A percentile compares a stretch with the other conserved stretches of the same genome.
phyloP scores from a whole-genome alignment of 768 basidiomycete genomes.

The Lentinula raphanica region DNA sequence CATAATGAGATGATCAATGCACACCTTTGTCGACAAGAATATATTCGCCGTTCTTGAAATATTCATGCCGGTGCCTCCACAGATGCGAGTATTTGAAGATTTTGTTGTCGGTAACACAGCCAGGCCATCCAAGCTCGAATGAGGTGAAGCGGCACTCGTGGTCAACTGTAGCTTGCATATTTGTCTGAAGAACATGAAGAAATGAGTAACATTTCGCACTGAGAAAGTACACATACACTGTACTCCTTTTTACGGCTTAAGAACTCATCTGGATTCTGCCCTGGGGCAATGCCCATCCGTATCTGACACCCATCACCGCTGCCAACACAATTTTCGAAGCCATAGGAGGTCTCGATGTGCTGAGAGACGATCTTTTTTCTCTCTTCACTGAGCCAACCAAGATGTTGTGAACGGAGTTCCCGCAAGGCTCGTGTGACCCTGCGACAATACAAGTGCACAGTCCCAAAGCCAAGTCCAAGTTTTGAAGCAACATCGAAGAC shows the following conservation, averaged over 20 bases:
- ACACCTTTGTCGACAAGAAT: constrained; percentile 19
- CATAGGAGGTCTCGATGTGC: constrained; percentile 1
- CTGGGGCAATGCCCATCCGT: not conserved
- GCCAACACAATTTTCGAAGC: constrained; percentile 13
- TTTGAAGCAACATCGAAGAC: constrained; percentile 9
- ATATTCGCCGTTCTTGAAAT: constrained; percentile 17
- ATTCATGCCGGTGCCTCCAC: constrained; percentile 14
- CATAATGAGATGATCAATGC: not conserved
- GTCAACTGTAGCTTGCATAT: constrained; percentile 17
- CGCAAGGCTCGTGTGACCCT: constrained; percentile 11
- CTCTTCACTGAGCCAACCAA: not conserved
- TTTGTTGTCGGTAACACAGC: constrained; percentile 14
- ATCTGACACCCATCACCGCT: constrained; percentile 12
- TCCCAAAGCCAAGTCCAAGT: constrained; percentile 17
- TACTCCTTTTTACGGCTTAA: constrained; percentile 7
- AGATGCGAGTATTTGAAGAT: constrained; percentile 16
- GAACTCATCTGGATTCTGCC: constrained; percentile 7
- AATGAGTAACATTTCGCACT: no score
- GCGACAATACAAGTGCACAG: constrained; percentile 17
- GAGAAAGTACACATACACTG: constrained; percentile 5
- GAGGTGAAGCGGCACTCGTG: constrained; percentile 16
- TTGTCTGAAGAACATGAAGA: no score
- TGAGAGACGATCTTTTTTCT: not conserved
- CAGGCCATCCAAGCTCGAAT: constrained; percentile 20
- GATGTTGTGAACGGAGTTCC: not conserved